Evolutionary conservation across 805 yeast genomes (phyloP), one percentile per base, ranked within the genome.

Genomic region (Yamadazyma tumulicola): DNA sequence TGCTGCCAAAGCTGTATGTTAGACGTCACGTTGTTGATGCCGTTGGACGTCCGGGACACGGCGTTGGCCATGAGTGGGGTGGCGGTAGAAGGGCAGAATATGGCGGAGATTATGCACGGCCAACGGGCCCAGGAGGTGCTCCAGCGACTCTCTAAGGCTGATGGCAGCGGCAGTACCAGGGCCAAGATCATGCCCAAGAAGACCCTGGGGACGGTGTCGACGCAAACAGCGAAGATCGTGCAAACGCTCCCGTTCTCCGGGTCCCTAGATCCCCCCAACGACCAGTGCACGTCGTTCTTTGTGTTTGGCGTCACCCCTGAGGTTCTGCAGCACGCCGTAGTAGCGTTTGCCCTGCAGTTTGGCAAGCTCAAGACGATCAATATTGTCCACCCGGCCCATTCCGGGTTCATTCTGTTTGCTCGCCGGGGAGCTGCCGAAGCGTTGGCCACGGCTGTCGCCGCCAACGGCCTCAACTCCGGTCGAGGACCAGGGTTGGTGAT

Each of bases 1-100:
- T 82, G 94, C 48, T 91, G 98, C 53, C 97, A 93, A 55, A 64
- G 79, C 16, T 91, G 98, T 56, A 74, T 87, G 76, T 56, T 83
- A 21, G 97, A 91, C 60, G 61, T 89, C 26, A 75, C 81, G 19
- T 85, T 79, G 61, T 85, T 88, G 3, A 75, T 93, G n/a, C 86
- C 95, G 0, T 54, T 87, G 12, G 76, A 79, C 8, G 61, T 87
- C 5, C 67, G 96, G 44, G 96, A 89, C 49, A 79, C 86, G 1
- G 85, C 95, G 4, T 56, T 88, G 48, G 77, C 79, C 46, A 69
- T 86, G 71, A 81, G 89, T 2, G 81, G 80, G 11, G 62, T 69
- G 11, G 47, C 31, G 11, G 38, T 40, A 13, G 31, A 39, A 8
- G 41, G 40, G 4, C 26, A 42, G 12, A 34, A 60, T 12, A 12